Evolutionary conservation across 169 alveolate species (phyloP).

Genomic region (Plasmodium berghei): DNA sequence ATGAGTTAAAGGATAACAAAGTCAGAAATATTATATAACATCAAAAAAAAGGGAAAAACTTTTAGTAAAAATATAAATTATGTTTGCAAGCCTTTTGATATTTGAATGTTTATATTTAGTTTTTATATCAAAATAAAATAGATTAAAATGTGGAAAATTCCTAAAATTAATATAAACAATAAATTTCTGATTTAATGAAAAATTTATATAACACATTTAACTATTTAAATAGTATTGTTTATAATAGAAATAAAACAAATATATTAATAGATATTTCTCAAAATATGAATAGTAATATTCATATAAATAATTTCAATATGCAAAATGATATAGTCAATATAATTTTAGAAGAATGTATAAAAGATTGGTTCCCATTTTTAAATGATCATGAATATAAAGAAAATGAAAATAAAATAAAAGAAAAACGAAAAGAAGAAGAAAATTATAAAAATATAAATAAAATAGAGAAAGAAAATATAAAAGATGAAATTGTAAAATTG

Average conservation of each 20-base stretch:
- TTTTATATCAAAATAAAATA: too few species aligned
- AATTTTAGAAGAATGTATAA: slow-evolving; percentile 53
- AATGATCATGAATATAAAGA: slow-evolving; percentile 18
- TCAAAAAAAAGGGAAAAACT: too few species aligned
- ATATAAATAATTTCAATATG: background rate
- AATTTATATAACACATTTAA: slow-evolving; percentile 7
- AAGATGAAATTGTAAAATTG: slow-evolving; percentile 21
- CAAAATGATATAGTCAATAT: slow-evolving; percentile 38
- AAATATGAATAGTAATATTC: slow-evolving; percentile 17
- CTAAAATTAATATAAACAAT: too few species aligned
- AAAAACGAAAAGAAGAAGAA: background rate
- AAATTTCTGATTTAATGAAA: slow-evolving; percentile 3
- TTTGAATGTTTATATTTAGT: too few species aligned
- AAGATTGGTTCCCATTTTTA: slow-evolving; percentile 76
- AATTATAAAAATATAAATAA: slow-evolving; percentile 5
- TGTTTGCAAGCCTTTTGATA: too few species aligned
- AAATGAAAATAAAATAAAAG: background rate
- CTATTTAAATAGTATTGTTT: slow-evolving; percentile 13
- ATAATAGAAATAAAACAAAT: slow-evolving; percentile 6
- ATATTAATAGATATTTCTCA: slow-evolving; percentile 22
- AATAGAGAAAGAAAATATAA: background rate
- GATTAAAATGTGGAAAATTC: too few species aligned
- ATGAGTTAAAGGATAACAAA: too few species aligned
- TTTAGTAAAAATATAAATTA: too few species aligned
- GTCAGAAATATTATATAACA: too few species aligned